phyloP scores from a whole-genome alignment of 1,284 basidiomycete genomes.

The Takashimella tepidaria region DNA sequence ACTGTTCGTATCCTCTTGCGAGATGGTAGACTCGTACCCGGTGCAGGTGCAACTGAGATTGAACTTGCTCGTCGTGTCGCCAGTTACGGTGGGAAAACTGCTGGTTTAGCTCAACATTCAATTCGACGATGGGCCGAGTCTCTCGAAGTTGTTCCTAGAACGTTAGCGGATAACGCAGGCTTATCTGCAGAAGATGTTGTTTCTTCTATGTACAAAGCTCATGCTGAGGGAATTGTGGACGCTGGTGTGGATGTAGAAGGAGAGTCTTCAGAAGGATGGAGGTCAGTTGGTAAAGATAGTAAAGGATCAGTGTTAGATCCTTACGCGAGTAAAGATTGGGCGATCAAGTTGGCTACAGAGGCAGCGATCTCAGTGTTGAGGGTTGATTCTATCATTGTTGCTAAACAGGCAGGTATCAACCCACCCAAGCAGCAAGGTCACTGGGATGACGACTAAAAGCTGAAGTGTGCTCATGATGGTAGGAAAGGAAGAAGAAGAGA shows the following conservation, averaged over 20 bases:
- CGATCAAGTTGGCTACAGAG: slow-evolving; percentile 60
- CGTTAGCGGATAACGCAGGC: slow-evolving; percentile 93
- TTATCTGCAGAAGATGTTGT: slow-evolving; percentile 90
- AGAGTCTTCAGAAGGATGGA: slow-evolving; percentile 28
- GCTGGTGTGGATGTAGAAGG: slow-evolving; percentile 87
- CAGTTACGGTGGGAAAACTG: slow-evolving; percentile 78
- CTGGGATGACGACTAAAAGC: slow-evolving; percentile 47
- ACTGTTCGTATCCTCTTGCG: slow-evolving; percentile 91
- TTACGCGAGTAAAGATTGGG: slow-evolving; percentile 48
- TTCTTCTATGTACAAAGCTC: slow-evolving; percentile 81
- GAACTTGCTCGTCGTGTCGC: slow-evolving; percentile 82
- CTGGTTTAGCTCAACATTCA: slow-evolving; percentile 89
- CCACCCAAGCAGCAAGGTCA: slow-evolving; percentile 49
- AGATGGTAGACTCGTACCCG: slow-evolving; percentile 84
- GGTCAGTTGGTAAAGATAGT: slow-evolving; percentile 15
- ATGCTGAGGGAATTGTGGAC: slow-evolving; percentile 56
- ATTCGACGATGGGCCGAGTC: slow-evolving; percentile 87
- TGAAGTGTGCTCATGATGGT: not conserved
- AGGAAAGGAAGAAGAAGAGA: not conserved
- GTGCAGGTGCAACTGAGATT: slow-evolving; percentile 90
- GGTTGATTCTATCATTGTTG: slow-evolving; percentile 98
- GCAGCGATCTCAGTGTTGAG: slow-evolving; percentile 89
- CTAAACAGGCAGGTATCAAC: slow-evolving; percentile 73
- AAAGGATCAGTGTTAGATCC: slow-evolving; percentile 35
- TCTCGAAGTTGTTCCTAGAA: slow-evolving; percentile 88